Evolutionary conservation across 2,329 filamentous ascomycete species (phyloP), one percentile per base, ranked within the genome.

Genomic region (Sporothrix pseudoabietina): DNA sequence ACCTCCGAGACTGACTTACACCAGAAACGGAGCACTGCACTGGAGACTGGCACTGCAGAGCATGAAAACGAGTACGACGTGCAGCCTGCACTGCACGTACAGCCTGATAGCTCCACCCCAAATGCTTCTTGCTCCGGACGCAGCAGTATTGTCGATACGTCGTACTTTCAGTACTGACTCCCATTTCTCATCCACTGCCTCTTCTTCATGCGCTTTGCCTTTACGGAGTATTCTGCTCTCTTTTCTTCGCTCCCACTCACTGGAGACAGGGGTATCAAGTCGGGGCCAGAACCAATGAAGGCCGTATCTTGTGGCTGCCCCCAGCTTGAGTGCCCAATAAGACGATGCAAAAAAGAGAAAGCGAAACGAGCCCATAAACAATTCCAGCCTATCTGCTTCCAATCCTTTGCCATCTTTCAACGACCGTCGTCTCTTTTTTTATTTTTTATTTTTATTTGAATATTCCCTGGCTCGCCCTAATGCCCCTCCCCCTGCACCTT

Each of bases 71-170:
- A 49, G 57, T n/a, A n/a, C 14, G 1, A n/a, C 41, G 16, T 44
- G 39, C n/a, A 30, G 41, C 8, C 12, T 47, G 39, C 10, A 65
- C 14, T 26, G 30, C 30, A 66, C n/a, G 44, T 9, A 54, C 65
- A 66, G 41, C 35, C 39, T 59, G 54, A 59, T 71, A 47, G 35
- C 72, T 71, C 75, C 76, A 75, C 71, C 78, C 79, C 35, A 63
- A 41, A 41, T 41, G 35, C 59, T 63, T 22, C 59, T 30, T 66
- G 10, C 59, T 63, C 41, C 41, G 22, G 63, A 66, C 63, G 41
- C 16, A n/a, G 47, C 12, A 26, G 30, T 68, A 26, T 44, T 52
- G 65, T 52, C 65, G 32, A 22, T 66, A 35, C 10, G 10, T 39
- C 65, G 26, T 61, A 75, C 39, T 72, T 72, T 55, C 22, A 16